These are phyloP conservation scores for Cystobasidium ongulense DNA, from an alignment of 768 basidiomycete species.

Conservation along the genomic window DNA sequence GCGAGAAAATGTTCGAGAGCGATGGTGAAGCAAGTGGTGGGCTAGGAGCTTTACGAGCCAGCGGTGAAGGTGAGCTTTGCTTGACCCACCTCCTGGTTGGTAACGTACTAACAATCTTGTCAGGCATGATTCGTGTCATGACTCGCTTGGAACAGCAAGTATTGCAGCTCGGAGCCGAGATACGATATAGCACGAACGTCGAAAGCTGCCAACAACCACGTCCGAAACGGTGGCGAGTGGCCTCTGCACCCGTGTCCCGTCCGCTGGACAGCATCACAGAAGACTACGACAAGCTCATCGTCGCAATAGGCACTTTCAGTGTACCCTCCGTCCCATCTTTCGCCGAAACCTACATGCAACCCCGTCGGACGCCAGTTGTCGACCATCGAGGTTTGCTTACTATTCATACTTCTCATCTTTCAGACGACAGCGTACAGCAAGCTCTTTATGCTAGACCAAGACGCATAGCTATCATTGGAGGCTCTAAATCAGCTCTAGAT, in stretches of 20 bases:
- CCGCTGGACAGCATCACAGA: neutral
- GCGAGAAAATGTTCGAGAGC: slow-evolving; percentile 8
- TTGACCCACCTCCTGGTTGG: no score
- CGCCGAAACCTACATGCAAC: neutral
- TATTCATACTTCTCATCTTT: slow-evolving; percentile 34
- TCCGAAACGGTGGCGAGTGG: neutral
- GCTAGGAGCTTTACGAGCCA: slow-evolving; percentile 9
- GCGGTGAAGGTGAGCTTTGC: slow-evolving; percentile 6
- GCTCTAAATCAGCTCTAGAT: slow-evolving; percentile 32
- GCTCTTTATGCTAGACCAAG: slow-evolving; percentile 12
- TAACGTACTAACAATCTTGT: no score
- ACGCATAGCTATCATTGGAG: slow-evolving; percentile 32
- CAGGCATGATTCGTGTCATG: slow-evolving; percentile 21
- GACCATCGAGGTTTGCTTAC: neutral
- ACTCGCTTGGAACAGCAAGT: neutral
- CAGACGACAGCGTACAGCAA: neutral
- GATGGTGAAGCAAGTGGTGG: neutral
- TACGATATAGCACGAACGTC: slow-evolving; percentile 9
- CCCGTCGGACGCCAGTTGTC: neutral
- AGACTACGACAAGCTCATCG: slow-evolving; percentile 33
- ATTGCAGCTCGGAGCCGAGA: neutral
- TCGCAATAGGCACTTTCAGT: slow-evolving; percentile 34
- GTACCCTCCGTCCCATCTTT: slow-evolving; percentile 27
- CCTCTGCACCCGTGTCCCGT: neutral
- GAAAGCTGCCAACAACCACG: neutral